Percentiles rank a stretch among this genome's conserved stretches.
These are phyloP conservation scores for Malania oleifera DNA, from an alignment of 164 flowering plant genomes.

Conservation along the genomic window DNA sequence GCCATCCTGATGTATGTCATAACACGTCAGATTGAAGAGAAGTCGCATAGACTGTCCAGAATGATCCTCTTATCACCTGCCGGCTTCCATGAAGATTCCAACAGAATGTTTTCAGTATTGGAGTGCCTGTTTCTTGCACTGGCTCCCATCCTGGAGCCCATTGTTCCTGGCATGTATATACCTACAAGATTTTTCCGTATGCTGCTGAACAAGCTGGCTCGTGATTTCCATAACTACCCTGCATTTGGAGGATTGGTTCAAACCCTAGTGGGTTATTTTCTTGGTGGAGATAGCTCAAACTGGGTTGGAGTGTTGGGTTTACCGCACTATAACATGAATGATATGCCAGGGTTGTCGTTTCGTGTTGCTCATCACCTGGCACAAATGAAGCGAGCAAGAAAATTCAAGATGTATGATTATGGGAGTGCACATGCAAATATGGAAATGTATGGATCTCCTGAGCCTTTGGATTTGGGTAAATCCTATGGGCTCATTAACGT, in stretches of 20 bases:
- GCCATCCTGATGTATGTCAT: slow-evolving; percentile 77
- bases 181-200: slow-evolving; percentile 96
- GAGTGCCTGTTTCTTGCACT: slow-evolving; percentile 43
- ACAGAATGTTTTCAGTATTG: slow-evolving; percentile 37
- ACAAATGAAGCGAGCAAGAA: slow-evolving; percentile 68
- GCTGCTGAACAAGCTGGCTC: slow-evolving; percentile 89
- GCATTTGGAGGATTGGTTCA: slow-evolving; percentile 98
- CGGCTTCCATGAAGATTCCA: slow-evolving; percentile 88
- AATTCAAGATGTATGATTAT: slow-evolving; percentile 79
- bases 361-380: slow-evolving; percentile 81
- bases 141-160: slow-evolving; percentile 59
- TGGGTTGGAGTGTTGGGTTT: slow-evolving; percentile 89
- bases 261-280: slow-evolving; percentile 84
- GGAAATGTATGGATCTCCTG: slow-evolving; percentile 64
- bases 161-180: slow-evolving; percentile 82
- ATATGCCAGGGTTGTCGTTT: slow-evolving; percentile 95
- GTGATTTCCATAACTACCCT: slow-evolving; percentile 91
- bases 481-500: slow-evolving; percentile 66
- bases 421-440: slow-evolving; percentile 66
- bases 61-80: slow-evolving; percentile 86
- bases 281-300: slow-evolving; percentile 96
- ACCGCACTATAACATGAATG: slow-evolving; percentile 96
- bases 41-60: slow-evolving; percentile 84
- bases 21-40: slow-evolving; percentile 64
- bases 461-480: slow-evolving; percentile 80